These are phyloP conservation scores for Boletus reticuloceps DNA, from an alignment of 768 basidiomycete species.

Conservation along the genomic window DNA sequence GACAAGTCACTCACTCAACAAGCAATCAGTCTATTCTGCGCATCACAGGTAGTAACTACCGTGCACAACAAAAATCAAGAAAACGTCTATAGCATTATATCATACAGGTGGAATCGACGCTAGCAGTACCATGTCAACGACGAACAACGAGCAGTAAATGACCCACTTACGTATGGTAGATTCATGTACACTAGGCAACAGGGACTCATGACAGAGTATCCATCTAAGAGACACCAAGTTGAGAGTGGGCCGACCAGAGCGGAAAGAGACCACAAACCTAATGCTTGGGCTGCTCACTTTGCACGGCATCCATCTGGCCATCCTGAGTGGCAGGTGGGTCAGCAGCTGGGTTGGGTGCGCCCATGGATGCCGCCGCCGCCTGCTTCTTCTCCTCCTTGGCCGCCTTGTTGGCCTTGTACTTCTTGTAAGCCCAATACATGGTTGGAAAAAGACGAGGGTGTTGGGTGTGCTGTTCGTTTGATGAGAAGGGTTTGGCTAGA, in stretches of 20 bases:
- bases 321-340: background rate
- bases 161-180: conserved; percentile 8
- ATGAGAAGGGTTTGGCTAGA: background rate
- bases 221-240: background rate
- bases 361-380: background rate
- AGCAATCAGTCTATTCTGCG: background rate
- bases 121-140: conserved; percentile 9
- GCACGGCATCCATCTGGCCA: background rate
- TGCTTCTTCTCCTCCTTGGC: conserved; percentile 15
- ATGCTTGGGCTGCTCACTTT: background rate
- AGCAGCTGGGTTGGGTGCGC: background rate
- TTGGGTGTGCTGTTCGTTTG: background rate
- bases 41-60: too few relatives aligned
- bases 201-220: background rate
- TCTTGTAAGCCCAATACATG: conserved; percentile 21
- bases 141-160: background rate
- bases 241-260: background rate
- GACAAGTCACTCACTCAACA: conserved; percentile 8
- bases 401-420: conserved; percentile 25
- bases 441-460: background rate
- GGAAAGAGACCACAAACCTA: conserved; percentile 10
- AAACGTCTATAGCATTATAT: background rate
- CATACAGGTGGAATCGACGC: background rate
- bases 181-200: background rate
- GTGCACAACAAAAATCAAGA: background rate